These are phyloP conservation scores for Fraxinus excelsior DNA, from an alignment of 257 asterid genomes.

Conservation along the genomic window DNA sequence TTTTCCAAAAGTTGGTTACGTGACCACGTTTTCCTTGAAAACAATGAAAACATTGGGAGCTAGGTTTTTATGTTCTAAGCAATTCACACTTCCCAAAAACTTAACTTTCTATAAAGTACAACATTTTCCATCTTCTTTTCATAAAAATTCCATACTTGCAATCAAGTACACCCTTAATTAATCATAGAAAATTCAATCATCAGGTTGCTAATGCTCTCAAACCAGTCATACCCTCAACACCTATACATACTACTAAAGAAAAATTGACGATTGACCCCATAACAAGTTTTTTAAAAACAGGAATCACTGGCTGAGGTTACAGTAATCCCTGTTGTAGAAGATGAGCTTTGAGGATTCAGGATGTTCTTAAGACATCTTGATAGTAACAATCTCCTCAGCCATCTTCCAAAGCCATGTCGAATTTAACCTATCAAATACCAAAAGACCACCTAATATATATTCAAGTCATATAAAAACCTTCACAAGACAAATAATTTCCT, in stretches of 20 bases:
- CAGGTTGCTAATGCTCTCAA: slow-evolving; percentile 11
- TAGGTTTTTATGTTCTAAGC: too few species aligned
- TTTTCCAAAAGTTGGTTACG: too few species aligned
- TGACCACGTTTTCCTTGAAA: too few species aligned
- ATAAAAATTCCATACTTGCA: too few species aligned
- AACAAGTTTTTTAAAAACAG: neutral
- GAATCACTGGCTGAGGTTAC: neutral
- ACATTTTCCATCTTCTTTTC: too few species aligned
- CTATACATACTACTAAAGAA: neutral
- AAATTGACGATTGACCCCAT: neutral
- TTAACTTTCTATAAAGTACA: too few species aligned
- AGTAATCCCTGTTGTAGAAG: neutral
- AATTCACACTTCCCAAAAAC: too few species aligned
- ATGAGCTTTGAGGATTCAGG: neutral
- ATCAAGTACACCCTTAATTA: neutral
- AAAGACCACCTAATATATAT: neutral
- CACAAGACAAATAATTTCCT: neutral
- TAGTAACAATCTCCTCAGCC: neutral
- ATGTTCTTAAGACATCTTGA: neutral
- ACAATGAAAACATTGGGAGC: too few species aligned
- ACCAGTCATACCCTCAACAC: slow-evolving; percentile 1
- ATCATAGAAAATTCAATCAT: slow-evolving; percentile 11
- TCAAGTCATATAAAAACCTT: neutral
- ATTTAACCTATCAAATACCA: neutral
- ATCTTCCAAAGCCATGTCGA: neutral